Percentiles rank a stretch among this genome's conserved stretches.
These are phyloP conservation scores for Ballota nigra DNA, from an alignment of 257 asterid genomes.

Conservation along the genomic window DNA sequence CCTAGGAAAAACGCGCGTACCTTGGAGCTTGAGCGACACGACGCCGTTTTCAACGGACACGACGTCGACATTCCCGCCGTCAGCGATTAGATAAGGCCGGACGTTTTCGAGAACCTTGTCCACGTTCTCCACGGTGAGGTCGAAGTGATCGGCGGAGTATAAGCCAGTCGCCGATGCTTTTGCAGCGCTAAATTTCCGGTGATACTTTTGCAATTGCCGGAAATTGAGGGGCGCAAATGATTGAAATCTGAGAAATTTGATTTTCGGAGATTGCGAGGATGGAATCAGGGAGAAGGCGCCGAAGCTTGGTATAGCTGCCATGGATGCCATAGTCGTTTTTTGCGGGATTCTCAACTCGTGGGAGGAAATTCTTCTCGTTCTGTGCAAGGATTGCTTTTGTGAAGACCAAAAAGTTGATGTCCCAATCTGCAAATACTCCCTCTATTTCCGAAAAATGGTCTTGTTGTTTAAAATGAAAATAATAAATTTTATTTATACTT, in stretches of 20 bases:
- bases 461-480: too few species aligned
- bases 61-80: slow-evolving; percentile 88
- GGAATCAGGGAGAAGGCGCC: slow-evolving; percentile 9
- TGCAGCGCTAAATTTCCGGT: slow-evolving; percentile 23
- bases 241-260: slow-evolving; percentile 18
- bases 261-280: slow-evolving; percentile 1
- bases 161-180: slow-evolving; percentile 52
- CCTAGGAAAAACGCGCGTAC: slow-evolving; percentile 25
- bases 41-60: slow-evolving; percentile 80
- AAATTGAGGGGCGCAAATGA: slow-evolving; percentile 10
- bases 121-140: slow-evolving; percentile 71
- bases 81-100: slow-evolving; percentile 88
- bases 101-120: slow-evolving; percentile 82
- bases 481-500: too few species aligned
- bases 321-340: slow-evolving; percentile 33
- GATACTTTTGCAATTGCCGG: slow-evolving; percentile 20
- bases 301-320: slow-evolving; percentile 29
- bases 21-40: slow-evolving; percentile 84
- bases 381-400: neutral
- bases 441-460: too few species aligned
- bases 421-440: too few species aligned
- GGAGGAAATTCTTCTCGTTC: neutral
- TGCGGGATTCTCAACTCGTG: slow-evolving; percentile 4
- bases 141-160: slow-evolving; percentile 76
- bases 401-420: too few species aligned